Evolutionary conservation across 768 basidiomycete species (phyloP).

Genomic region (Suillus tomentosus): DNA sequence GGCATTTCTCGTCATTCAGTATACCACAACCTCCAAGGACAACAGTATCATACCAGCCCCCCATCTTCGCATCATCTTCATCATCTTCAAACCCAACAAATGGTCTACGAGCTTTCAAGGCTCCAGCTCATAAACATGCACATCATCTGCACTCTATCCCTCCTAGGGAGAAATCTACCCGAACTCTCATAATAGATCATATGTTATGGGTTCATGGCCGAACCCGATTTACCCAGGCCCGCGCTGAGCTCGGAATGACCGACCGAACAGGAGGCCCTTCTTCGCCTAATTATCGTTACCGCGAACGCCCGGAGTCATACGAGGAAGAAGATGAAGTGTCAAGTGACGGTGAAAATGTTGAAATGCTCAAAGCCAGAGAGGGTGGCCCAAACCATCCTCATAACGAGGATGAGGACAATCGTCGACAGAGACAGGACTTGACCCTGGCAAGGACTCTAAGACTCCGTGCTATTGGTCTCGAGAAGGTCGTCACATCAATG

Average conservation of each 20-base stretch:
- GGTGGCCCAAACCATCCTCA: slow-evolving; percentile 50
- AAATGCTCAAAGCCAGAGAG: slow-evolving; percentile 47
- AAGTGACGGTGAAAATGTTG: slow-evolving; percentile 64
- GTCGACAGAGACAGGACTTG: slow-evolving; percentile 59
- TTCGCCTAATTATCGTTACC: slow-evolving; percentile 59
- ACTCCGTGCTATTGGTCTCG: slow-evolving; percentile 76
- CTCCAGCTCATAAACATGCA: slow-evolving; percentile 85
- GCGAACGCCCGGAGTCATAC: slow-evolving; percentile 72
- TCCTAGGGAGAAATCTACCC: slow-evolving; percentile 85
- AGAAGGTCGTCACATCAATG: slow-evolving; percentile 82
- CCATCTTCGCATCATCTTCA: slow-evolving; percentile 21
- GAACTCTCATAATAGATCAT: slow-evolving; percentile 86
- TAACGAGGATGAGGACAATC: slow-evolving; percentile 60
- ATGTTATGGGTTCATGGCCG: slow-evolving; percentile 83
- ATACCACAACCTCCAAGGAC: slow-evolving; percentile 15
- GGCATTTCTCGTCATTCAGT: slow-evolving; percentile 23
- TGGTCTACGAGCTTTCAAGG: slow-evolving; percentile 46
- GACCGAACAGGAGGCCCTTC: slow-evolving; percentile 74
- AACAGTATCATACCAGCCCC: slow-evolving; percentile 12
- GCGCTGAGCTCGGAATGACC: slow-evolving; percentile 85
- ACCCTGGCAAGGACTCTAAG: slow-evolving; percentile 62
- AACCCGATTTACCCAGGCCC: slow-evolving; percentile 80
- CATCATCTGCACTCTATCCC: slow-evolving; percentile 88
- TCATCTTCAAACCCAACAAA: slow-evolving; percentile 12
- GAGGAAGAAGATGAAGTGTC: slow-evolving; percentile 70